These are phyloP conservation scores for Paecilomyces formosus DNA, from an alignment of 2,329 filamentous ascomycete species.

Conservation along the genomic window DNA sequence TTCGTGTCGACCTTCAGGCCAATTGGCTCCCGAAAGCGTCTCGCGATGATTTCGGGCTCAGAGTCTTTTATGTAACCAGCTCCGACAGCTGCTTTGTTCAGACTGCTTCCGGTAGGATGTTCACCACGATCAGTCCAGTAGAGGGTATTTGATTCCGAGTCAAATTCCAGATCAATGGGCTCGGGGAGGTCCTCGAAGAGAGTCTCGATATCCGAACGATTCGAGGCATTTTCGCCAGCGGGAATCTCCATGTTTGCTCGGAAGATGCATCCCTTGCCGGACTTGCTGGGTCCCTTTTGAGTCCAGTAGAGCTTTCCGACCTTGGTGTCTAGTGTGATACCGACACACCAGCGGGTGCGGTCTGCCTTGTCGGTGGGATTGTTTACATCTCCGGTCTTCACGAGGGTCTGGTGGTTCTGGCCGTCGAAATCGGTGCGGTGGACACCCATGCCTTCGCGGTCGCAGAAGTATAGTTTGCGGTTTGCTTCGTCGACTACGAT, in stretches of 20 bases:
- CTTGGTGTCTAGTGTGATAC: slow-evolving; percentile 42
- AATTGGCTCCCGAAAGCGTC: slow-evolving; percentile 19
- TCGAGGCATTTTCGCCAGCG: slow-evolving; percentile 20
- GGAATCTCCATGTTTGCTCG: slow-evolving; percentile 40
- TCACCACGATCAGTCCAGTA: slow-evolving; percentile 59
- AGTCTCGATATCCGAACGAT: slow-evolving; percentile 36
- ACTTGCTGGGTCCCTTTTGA: slow-evolving; percentile 52
- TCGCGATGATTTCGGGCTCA: slow-evolving; percentile 10
- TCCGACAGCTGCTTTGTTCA: slow-evolving; percentile 35
- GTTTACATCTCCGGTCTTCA: slow-evolving; percentile 27
- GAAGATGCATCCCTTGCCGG: slow-evolving; percentile 47
- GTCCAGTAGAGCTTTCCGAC: slow-evolving; percentile 51
- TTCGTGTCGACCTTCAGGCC: slow-evolving; percentile 10
- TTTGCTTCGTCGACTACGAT: slow-evolving; percentile 20
- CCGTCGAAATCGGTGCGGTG: slow-evolving; percentile 30
- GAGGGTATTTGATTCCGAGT: slow-evolving; percentile 35
- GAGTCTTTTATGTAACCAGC: neutral
- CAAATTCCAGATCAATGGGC: slow-evolving; percentile 51
- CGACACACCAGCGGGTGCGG: slow-evolving; percentile 46
- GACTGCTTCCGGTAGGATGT: slow-evolving; percentile 45
- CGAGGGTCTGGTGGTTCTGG: slow-evolving; percentile 25
- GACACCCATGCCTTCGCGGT: slow-evolving; percentile 36
- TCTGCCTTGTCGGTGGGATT: slow-evolving; percentile 19
- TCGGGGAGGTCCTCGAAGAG: slow-evolving; percentile 44
- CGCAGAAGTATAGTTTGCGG: slow-evolving; percentile 33